Evolutionary conservation across 2,329 filamentous ascomycete species (phyloP).

Genomic region (Beauveria australis): DNA sequence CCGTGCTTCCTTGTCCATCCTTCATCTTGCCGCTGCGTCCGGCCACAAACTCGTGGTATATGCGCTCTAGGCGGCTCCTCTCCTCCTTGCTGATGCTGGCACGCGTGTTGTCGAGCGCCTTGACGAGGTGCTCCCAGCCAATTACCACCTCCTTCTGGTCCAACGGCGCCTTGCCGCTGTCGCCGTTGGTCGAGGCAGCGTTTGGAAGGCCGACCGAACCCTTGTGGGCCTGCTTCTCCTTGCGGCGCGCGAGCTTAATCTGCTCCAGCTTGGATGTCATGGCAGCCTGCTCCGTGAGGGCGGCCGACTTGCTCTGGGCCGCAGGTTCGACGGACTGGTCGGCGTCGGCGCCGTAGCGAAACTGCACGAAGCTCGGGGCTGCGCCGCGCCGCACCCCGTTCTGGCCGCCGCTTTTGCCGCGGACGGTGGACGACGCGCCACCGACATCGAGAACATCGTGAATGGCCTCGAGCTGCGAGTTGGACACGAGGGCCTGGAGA

Average conservation of each 20-base stretch:
- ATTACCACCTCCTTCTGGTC: constrained; percentile 67
- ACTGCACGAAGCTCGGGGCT: constrained; percentile 63
- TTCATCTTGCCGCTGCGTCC: constrained; percentile 93
- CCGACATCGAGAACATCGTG: constrained; percentile 69
- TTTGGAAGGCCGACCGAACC: constrained; percentile 12
- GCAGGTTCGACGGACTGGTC: constrained; percentile 31
- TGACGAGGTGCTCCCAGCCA: constrained; percentile 72
- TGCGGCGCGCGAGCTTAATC: constrained; percentile 62
- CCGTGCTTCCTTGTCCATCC: constrained; percentile 82
- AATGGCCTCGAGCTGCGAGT: constrained; percentile 93
- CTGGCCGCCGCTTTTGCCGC: constrained; percentile 28
- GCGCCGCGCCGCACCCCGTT: constrained; percentile 21
- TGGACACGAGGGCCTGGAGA: constrained; percentile 89
- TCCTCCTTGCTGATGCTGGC: constrained; percentile 78
- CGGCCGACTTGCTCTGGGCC: constrained; percentile 42
- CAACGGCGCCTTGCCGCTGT: constrained; percentile 22
- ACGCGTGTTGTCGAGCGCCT: constrained; percentile 67
- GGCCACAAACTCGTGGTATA: constrained; percentile 89
- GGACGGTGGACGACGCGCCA: constrained; percentile 29
- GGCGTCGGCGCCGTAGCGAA: constrained; percentile 64
- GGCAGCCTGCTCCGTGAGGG: constrained; percentile 66
- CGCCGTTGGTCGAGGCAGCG: constrained; percentile 13
- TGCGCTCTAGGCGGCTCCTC: constrained; percentile 61
- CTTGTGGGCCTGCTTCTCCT: constrained; percentile 26
- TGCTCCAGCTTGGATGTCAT: constrained; percentile 76